phyloP scores from a whole-genome alignment of 2,329 filamentous ascomycete genomes.

The Alternaria alternata region DNA sequence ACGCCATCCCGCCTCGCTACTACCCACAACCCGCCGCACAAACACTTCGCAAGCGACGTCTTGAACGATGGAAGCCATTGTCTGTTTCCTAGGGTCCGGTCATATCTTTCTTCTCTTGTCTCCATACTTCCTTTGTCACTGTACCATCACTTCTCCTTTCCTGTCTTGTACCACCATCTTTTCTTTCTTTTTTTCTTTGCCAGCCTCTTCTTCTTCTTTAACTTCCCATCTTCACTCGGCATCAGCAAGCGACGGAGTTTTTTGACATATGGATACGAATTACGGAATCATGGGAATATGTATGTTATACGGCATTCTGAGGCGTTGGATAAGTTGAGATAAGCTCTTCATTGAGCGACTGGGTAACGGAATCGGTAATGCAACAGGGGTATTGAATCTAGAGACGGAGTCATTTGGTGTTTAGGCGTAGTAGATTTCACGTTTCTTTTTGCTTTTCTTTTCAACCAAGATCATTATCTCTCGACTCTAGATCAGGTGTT shows the following conservation, averaged over 20 bases:
- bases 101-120: neutral
- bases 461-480: neutral
- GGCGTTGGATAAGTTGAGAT: conserved; percentile 1
- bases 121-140: neutral
- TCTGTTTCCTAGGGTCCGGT: neutral
- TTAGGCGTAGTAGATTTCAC: conserved; percentile 2
- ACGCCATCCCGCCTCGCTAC: conserved; percentile 13
- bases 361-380: neutral
- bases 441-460: neutral
- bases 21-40: conserved; percentile 21
- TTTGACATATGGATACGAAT: conserved; percentile 2
- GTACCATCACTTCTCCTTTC: conserved; percentile 8
- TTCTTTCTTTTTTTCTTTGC: neutral
- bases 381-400: conserved; percentile 2
- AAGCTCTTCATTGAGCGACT: conserved; percentile 27
- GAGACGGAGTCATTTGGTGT: conserved; percentile 13
- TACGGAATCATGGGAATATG: neutral
- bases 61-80: conserved; percentile 36
- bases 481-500: neutral
- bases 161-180: neutral
- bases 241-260: conserved; percentile 26
- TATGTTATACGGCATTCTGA: conserved; percentile 2
- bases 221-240: conserved; percentile 9
- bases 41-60: conserved; percentile 37
- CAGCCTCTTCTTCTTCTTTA: neutral